phyloP scores from a whole-genome alignment of 495 filamentous ascomycete genomes.

The Annulohypoxylon stygium region DNA sequence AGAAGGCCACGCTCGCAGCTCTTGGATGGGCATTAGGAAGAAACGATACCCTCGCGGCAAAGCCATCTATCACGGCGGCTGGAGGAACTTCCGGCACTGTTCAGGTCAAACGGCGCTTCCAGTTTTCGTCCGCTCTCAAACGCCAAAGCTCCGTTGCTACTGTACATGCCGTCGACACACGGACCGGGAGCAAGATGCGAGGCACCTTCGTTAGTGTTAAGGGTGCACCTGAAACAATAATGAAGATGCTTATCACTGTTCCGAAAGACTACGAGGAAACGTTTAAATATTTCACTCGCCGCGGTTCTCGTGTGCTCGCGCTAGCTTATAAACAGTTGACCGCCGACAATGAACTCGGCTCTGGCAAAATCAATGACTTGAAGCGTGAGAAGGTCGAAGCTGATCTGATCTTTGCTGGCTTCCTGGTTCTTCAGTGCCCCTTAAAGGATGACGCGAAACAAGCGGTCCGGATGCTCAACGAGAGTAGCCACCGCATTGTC shows the following conservation, averaged over 20 bases:
- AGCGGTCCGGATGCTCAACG: conserved; percentile 95
- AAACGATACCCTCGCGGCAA: conserved; percentile 82
- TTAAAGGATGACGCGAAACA: conserved; percentile 97
- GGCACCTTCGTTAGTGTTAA: conserved; percentile 95
- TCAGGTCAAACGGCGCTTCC: conserved; percentile 95
- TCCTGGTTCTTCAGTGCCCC: conserved; percentile 94
- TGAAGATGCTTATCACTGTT: conserved; percentile 85
- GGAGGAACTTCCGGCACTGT: conserved; percentile 69
- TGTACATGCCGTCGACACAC: conserved; percentile 73
- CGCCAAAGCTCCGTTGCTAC: conserved; percentile 94
- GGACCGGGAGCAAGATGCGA: conserved; percentile 76
- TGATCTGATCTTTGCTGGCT: conserved; percentile 89
- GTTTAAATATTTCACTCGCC: conserved; percentile 96
- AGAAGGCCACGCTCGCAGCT: conserved; percentile 90
- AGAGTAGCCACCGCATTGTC: conserved; percentile 96
- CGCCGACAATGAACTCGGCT: conserved; percentile 80
- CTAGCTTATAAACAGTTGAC: conserved; percentile 94
- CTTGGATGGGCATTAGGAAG: conserved; percentile 92
- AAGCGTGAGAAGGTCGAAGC: conserved; percentile 93
- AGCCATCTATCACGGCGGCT: conserved; percentile 59
- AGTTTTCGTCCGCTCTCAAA: conserved; percentile 97
- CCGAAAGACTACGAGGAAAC: conserved; percentile 97
- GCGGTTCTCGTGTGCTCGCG: conserved; percentile 91
- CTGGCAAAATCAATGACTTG: conserved; percentile 88
- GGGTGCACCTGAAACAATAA: conserved; percentile 96